Evolutionary conservation across 495 filamentous ascomycete species (phyloP).

Genomic region (Saxispiralis lemnorum): DNA sequence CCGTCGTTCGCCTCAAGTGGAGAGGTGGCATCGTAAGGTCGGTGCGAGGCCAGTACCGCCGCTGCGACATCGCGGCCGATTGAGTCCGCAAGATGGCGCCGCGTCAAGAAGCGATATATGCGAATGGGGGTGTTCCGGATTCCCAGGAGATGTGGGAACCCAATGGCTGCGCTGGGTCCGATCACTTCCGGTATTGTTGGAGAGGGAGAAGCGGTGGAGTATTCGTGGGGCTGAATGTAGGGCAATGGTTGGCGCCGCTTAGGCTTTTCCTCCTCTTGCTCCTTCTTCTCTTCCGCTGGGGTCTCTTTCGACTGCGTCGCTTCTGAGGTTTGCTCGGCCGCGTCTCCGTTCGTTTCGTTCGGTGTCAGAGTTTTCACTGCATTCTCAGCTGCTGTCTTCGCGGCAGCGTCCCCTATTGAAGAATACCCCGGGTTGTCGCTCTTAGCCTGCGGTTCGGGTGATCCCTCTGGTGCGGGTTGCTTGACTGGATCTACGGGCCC

Average conservation of each 20-base stretch:
- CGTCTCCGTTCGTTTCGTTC: conserved; percentile 2
- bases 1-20: conserved; percentile 10
- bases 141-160: conserved; percentile 79
- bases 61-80: conserved; percentile 82
- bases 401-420: conserved; percentile 8
- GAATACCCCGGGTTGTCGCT: conserved; percentile 16
- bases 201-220: conserved; percentile 43
- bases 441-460: background rate
- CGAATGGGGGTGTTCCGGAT: conserved; percentile 81
- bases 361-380: conserved; percentile 14
- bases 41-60: conserved; percentile 46
- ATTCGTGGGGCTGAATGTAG: conserved; percentile 50
- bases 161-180: conserved; percentile 50
- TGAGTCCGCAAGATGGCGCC: conserved; percentile 65
- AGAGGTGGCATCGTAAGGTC: conserved; percentile 25
- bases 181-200: conserved; percentile 40
- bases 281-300: conserved; percentile 22
- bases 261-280: conserved; percentile 31
- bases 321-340: background rate
- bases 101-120: conserved; percentile 74
- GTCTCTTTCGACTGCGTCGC: conserved; percentile 1
- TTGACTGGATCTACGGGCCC: conserved; percentile 50
- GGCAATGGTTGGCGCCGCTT: conserved; percentile 41
- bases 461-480: conserved; percentile 13
- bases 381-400: conserved; percentile 13